Base-by-base conservation (phyloP, 2,329 filamentous ascomycete genomes). In the Diplodia corticola region DNA sequence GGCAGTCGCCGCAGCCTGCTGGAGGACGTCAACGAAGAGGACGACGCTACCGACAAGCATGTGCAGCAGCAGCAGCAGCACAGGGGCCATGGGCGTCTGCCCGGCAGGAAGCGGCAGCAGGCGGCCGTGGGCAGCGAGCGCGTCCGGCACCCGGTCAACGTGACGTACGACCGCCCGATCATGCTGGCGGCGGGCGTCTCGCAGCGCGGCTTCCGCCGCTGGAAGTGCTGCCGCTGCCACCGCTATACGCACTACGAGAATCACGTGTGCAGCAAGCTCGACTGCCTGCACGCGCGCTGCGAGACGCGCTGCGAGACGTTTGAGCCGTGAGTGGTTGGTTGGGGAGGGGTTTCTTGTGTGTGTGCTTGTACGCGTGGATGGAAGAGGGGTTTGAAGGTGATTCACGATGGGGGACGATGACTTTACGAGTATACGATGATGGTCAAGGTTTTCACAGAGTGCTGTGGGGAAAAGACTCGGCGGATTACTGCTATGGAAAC, bases 201-300 rank as follows among this genome's bases (percentile, higher is more conserved):
- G n/a, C 37, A 55, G 13, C 28, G 44, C 5, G 50, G 53, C 7
- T 49, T 57, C 26, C 59, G 15, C 33, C 54, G 64, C 60, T 67
- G 65, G 65, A 40, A 46, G 33, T 67, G 65, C 61, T 67, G 65
- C 60, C 28, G 30, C n/a, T 67, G 65, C 60, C 24, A 37, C 10
- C 64, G 50, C 50, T 65, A 50, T 17, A 67, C 65, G 22, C 65
- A 67, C 59, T 65, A 60, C 30, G 65, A 67, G 50, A 67, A 51
- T 17, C 15, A 64, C 22, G 51, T 67, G 5, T 67, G 65, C 61
- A 57, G 49, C 50, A 67, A 51, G 24, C 51, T 67, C 20, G 28
- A 48, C 24, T 67, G 65, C 53, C 15, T 65, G 50, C 65, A 67
- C n/a, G 28, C 20, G 13, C 30, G 61, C n/a, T 67, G 65, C 46